Evolutionary conservation across 73 alveolate genomes (phyloP).

Genomic region (Symbiodinium natans): DNA sequence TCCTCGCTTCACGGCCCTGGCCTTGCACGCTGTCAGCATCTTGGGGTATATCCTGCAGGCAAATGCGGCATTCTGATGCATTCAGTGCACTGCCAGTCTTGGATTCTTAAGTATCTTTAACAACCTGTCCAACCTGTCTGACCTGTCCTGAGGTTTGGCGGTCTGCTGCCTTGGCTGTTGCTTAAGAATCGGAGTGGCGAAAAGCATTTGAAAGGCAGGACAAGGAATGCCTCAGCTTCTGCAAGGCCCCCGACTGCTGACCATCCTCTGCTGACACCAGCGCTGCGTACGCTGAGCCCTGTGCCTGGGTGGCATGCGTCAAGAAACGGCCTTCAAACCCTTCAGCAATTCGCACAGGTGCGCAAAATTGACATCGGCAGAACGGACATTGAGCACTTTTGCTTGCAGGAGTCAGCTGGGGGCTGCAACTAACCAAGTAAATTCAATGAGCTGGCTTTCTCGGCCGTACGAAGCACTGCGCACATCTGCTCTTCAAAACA

Average conservation of each 20-base stretch:
- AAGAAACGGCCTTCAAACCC: too few relatives aligned
- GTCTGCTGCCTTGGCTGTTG: slow-evolving; percentile 57
- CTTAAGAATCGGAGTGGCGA: background rate
- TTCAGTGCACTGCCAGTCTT: too few relatives aligned
- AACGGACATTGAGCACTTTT: too few relatives aligned
- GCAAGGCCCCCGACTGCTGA: slow-evolving; percentile 40
- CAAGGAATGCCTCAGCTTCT: background rate
- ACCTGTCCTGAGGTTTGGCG: slow-evolving; percentile 30
- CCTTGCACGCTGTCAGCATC: background rate
- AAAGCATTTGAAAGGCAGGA: too few relatives aligned
- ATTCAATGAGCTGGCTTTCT: background rate
- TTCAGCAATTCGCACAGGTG: too few relatives aligned
- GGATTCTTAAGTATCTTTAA: too few relatives aligned
- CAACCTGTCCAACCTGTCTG: too few relatives aligned
- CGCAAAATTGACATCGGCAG: too few relatives aligned
- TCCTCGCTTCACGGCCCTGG: too few relatives aligned
- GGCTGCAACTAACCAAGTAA: too few relatives aligned
- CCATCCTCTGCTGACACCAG: slow-evolving; percentile 42
- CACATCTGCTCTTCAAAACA: background rate
- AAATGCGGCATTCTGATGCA: too few relatives aligned
- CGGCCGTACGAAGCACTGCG: background rate
- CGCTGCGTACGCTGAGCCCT: slow-evolving; percentile 72
- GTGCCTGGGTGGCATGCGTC: slow-evolving; percentile 13
- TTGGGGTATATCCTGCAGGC: background rate
- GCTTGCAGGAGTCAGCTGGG: too few relatives aligned